These are phyloP conservation scores for Pythium folliculosum DNA, from an alignment of 352 stramenopile species.

Conservation along the genomic window DNA sequence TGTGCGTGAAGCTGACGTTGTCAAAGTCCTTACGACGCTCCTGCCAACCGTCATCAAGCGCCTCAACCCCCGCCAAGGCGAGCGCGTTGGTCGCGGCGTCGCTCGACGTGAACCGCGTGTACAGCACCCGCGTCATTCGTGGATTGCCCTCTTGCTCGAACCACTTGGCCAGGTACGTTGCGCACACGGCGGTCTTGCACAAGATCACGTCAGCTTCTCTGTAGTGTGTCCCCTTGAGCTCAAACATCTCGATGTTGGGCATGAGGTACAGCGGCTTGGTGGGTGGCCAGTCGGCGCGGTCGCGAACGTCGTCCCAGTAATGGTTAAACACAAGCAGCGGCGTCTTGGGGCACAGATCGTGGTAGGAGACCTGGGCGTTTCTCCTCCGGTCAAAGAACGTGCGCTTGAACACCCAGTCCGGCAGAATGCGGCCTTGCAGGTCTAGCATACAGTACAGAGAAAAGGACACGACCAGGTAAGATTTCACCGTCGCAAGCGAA, in stretches of 20 bases:
- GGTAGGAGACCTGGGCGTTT: conserved; percentile 31
- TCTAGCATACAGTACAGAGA: background rate
- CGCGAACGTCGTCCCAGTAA: conserved; percentile 32
- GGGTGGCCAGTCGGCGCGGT: conserved; percentile 23
- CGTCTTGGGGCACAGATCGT: conserved; percentile 40
- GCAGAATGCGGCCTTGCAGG: conserved; percentile 31
- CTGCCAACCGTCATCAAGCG: background rate
- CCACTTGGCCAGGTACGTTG: conserved; percentile 47
- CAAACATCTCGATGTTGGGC: conserved; percentile 49
- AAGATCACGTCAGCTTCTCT: conserved; percentile 54
- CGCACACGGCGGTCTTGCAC: conserved; percentile 60
- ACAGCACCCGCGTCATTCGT: conserved; percentile 47
- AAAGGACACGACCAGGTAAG: no score
- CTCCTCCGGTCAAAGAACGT: conserved; percentile 26
- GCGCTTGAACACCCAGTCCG: conserved; percentile 35
- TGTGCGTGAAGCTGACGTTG: conserved; percentile 50
- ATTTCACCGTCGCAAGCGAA: no score
- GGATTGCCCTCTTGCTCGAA: conserved; percentile 61
- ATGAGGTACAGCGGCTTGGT: conserved; percentile 33
- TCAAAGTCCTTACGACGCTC: conserved; percentile 39
- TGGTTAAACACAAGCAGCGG: conserved; percentile 40
- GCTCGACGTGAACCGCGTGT: conserved; percentile 60
- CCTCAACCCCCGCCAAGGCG: background rate
- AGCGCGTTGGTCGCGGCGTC: conserved; percentile 37
- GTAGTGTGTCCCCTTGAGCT: conserved; percentile 37